These are phyloP conservation scores for Termitomyces sp. DNA, from an alignment of 768 basidiomycete species.

Conservation along the genomic window DNA sequence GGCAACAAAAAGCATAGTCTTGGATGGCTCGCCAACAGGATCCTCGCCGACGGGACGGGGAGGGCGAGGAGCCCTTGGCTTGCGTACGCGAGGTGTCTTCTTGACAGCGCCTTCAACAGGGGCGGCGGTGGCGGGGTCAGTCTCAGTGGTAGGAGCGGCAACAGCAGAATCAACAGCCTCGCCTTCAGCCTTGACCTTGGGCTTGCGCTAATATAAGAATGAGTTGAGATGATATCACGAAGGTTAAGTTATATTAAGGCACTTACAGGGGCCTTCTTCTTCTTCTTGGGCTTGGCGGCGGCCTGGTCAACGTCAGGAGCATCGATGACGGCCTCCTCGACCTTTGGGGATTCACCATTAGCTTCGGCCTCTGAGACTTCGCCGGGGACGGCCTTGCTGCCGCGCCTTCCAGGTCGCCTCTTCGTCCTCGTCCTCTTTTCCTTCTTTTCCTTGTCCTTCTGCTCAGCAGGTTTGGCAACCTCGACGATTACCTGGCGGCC, in stretches of 20 bases:
- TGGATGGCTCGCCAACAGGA: constrained; percentile 82
- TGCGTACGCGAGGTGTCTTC: constrained; percentile 50
- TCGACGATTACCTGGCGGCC: constrained; percentile 87
- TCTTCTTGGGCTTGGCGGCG: constrained; percentile 81
- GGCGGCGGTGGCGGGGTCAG: constrained; percentile 22
- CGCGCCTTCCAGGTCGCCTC: constrained; percentile 82
- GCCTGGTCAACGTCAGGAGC: constrained; percentile 56
- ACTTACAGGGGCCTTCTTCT: constrained; percentile 64
- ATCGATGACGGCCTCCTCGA: constrained; percentile 44
- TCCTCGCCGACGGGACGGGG: constrained; percentile 75
- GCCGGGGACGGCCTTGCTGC: constrained; percentile 80
- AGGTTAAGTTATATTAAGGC: constrained; percentile 5
- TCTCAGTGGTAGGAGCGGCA: constrained; percentile 24
- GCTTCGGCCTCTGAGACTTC: constrained; percentile 90
- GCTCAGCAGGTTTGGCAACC: constrained; percentile 86
- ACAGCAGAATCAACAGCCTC: constrained; percentile 33
- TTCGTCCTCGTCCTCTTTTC: constrained; percentile 70
- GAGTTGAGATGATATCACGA: constrained; percentile 17
- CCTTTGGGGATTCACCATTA: constrained; percentile 63
- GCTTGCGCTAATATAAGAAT: constrained; percentile 44
- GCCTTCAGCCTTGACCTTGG: constrained; percentile 42
- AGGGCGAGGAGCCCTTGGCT: constrained; percentile 49
- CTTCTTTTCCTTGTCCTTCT: constrained; percentile 80
- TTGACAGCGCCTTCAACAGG: constrained; percentile 33
- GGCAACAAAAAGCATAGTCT: constrained; percentile 90